Percentiles rank a stretch among this genome's conserved stretches.
These are phyloP conservation scores for Penicillium alfredii DNA, from an alignment of 495 filamentous ascomycete genomes.

Conservation along the genomic window DNA sequence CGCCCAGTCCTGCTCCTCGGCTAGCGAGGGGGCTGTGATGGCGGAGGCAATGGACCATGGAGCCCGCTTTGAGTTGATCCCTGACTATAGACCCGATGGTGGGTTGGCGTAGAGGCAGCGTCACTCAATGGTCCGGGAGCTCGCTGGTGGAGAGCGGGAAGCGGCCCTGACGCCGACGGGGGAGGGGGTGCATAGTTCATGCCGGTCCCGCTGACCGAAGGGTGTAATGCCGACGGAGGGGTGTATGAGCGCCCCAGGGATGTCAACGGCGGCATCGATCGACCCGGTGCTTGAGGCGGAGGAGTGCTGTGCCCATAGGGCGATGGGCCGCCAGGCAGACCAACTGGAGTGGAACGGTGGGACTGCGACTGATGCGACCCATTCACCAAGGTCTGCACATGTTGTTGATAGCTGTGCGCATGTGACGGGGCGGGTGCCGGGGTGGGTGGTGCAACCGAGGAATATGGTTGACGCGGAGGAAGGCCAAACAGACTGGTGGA, in stretches of 20 bases:
- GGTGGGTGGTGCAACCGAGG: constrained; percentile 21
- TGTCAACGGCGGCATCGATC: constrained; percentile 29
- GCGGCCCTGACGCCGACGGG: constrained; percentile 18
- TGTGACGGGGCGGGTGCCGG: constrained; percentile 20
- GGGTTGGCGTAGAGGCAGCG: constrained; percentile 19
- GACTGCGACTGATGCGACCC: constrained; percentile 32
- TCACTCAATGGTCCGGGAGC: constrained; percentile 24
- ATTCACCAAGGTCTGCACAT: constrained; percentile 38
- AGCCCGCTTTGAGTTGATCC: constrained; percentile 27
- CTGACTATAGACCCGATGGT: constrained; percentile 43
- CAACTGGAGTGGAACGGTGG: constrained; percentile 30
- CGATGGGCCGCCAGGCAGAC: constrained; percentile 20
- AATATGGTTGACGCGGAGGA: constrained; percentile 29
- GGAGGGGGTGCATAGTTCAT: constrained; percentile 32
- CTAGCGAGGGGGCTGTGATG: constrained; percentile 32
- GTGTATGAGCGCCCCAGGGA: constrained; percentile 37
- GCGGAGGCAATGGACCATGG: constrained; percentile 23
- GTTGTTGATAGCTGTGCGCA: constrained; percentile 35
- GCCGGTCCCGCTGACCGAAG: constrained; percentile 21
- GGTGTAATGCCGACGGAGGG: constrained; percentile 33
- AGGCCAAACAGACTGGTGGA: constrained; percentile 30
- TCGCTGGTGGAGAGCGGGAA: constrained; percentile 32
- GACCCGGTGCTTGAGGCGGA: constrained; percentile 29
- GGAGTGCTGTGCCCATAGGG: constrained; percentile 37
- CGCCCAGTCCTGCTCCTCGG: too few species aligned